A percentile compares a stretch with the other conserved stretches of the same genome.
Evolutionary conservation across 2,329 filamentous ascomycete species (phyloP).

Genomic region (Fusarium sacchari): DNA sequence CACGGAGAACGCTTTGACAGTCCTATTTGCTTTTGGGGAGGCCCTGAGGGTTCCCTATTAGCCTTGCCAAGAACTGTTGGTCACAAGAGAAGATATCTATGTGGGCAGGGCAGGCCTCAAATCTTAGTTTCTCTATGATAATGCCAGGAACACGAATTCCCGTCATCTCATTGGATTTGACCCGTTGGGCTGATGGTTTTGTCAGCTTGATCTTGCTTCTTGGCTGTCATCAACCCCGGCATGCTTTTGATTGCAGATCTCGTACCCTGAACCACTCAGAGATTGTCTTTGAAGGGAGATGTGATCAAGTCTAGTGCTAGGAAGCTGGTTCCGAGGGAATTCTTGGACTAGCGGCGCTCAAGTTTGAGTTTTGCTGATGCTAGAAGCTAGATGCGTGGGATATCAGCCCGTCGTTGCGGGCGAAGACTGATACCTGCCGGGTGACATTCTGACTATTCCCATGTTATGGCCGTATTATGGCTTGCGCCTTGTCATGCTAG

Average conservation of each 20-base stretch:
- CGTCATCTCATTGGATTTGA: neutral
- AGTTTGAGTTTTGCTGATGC: constrained; percentile 20
- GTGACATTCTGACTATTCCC: constrained; percentile 9
- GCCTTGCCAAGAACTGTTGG: constrained; percentile 23
- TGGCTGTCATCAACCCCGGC: neutral
- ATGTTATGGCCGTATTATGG: constrained; percentile 5
- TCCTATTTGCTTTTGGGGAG: constrained; percentile 6
- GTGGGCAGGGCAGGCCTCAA: constrained; percentile 26
- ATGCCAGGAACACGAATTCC: constrained; percentile 6
- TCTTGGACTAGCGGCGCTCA: constrained; percentile 30
- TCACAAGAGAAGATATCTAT: constrained; percentile 18
- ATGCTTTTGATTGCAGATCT: constrained; percentile 13
- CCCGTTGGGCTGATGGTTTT: neutral
- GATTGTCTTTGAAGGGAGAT: neutral
- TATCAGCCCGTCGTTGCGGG: constrained; percentile 28
- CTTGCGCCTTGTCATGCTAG: neutral
- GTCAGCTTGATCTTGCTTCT: neutral
- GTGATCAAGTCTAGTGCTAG: constrained; percentile 10
- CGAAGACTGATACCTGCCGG: constrained; percentile 5
- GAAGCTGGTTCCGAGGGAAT: neutral
- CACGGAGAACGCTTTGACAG: constrained; percentile 11
- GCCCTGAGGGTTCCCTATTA: neutral
- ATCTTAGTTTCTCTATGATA: constrained; percentile 5
- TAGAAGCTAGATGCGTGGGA: constrained; percentile 3
- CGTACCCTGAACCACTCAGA: constrained; percentile 6